These are phyloP conservation scores for Platanthera guangdongensis DNA, from an alignment of 106 monocot species.

Conservation along the genomic window DNA sequence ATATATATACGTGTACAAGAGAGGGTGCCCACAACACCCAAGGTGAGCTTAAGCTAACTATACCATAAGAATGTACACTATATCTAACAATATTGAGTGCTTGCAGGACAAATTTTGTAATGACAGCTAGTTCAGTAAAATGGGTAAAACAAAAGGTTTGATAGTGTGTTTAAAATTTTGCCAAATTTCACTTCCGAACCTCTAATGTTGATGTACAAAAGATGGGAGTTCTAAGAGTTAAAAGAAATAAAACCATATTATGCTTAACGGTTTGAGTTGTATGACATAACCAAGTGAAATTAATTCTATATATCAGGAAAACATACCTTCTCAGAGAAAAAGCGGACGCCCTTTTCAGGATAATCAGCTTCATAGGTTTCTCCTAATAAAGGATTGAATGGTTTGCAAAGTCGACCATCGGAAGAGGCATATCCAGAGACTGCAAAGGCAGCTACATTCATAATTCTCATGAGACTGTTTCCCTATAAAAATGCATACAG, in stretches of 20 bases:
- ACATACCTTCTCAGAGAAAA: slow-evolving; percentile 88
- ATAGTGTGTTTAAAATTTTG: not conserved
- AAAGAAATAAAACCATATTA: not conserved
- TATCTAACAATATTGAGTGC: not conserved
- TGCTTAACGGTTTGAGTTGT: no score
- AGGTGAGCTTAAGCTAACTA: no score
- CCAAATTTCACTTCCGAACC: not conserved
- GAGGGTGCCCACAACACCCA: no score
- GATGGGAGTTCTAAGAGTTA: not conserved
- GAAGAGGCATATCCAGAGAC: slow-evolving; percentile 93
- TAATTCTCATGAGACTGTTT: slow-evolving; percentile 85
- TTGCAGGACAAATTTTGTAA: not conserved
- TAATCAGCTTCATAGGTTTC: slow-evolving; percentile 94
- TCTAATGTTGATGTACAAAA: not conserved
- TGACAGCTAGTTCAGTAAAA: not conserved
- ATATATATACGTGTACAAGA: no score
- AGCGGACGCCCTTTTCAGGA: slow-evolving; percentile 73
- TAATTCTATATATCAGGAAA: not conserved
- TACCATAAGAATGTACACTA: no score
- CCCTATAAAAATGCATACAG: slow-evolving; percentile 42
- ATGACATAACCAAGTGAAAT: no score
- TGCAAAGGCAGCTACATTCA: slow-evolving; percentile 95
- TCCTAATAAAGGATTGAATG: slow-evolving; percentile 88
- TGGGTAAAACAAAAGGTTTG: not conserved
- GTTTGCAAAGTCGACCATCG: slow-evolving; percentile 76